Base-by-base conservation (phyloP, 2,329 filamentous ascomycete genomes). In the Penicillium aurantiogriseum region DNA sequence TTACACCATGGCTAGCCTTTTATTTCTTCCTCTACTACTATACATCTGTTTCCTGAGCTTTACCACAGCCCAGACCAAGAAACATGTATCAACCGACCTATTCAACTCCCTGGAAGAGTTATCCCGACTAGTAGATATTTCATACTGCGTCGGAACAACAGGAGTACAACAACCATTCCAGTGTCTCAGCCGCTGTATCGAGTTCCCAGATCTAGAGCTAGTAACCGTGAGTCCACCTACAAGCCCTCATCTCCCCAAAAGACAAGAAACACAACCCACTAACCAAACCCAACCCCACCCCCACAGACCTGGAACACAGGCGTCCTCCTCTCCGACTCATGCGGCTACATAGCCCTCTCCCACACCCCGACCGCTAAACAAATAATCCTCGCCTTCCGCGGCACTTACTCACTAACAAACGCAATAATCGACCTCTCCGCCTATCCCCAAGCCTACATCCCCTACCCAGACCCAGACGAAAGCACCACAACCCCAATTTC, bases 361-460 rank as follows among this genome's bases (percentile, higher is more conserved):
- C 89, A 95, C 69, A 65, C 76, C 4, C 83, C 83, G 2, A 79
- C 77, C 5, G 72, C 77, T 21, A 81, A 82, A 45, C 82, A 87
- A 57, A 89, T 99, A 56, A 80, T 97, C 45, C 84, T 97, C 38
- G 92, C 92, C 9, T 97, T 97, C 69, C 87, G 94, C 46, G 94
- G 94, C 25, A 97, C 94, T 15, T 97, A 97, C 76, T 96, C 92
- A 64, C 83, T 99, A 67, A 84, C 91, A 52, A 96, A 97, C 73
- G 92, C 92, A 13, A 88, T 99, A 60, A 83, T 92, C 49, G 94
- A 99, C 76, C 81, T 99, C 54, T 92, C 90, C 62, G 95, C 92
- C 2, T 81, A 93, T 2, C 92, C 92, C 13, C 93, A 97, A 73
- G 85, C 90, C 72, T 99, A 97, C 70, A 84, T 92, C 1, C 92